Base-by-base conservation (phyloP, 2,329 filamentous ascomycete species). In the Sordariomycetes sp. region DNA sequence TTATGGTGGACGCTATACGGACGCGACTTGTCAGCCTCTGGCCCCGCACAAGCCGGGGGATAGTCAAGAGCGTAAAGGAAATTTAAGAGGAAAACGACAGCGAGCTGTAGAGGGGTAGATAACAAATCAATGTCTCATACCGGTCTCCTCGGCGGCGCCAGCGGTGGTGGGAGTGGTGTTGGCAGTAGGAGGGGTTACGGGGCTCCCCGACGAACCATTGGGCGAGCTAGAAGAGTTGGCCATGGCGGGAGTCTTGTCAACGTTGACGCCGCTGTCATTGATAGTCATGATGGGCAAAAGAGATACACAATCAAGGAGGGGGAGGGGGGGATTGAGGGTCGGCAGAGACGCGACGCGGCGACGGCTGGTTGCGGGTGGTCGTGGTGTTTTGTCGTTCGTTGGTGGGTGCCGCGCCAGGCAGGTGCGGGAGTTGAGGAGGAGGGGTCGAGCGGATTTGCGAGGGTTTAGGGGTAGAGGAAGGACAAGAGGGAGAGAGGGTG, bases 1-100 rank as follows among this genome's bases (percentile, higher is more conserved):
- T 78, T 55, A 78, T 78, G 42, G 76, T 75, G 28, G 76, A 75
- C 57, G 72, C 39, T 48, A 36, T 50, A 45, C 12, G 7, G 52
- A 20, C 22, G 22, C 51, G 39, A 10, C n/a, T 51, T 2, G 56
- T 58, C 22, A 55, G 56, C 28, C 35, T 22, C 20, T n/a, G 35
- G 55, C 6, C 28, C 25, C 17, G 28, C 22, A 25, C 10, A 20
- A n/a, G n/a, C n/a, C n/a, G n/a, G n/a, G n/a, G n/a, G n/a, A 28
- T 20, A 52, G 20, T 20, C 24, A 17, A 17, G 20, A 20, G 35
- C 12, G 24, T 45, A 24, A 3, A 20, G n/a, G n/a, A 45, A 54
- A 50, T n/a, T n/a, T n/a, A 7, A 34, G 6, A 20, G 5, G 13
- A 39, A 5, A 45, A 51, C 35, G 25, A 48, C 17, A 52, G 36